Evolutionary conservation across 2,329 filamentous ascomycete species (phyloP).

Genomic region (Byssothecium circinans): DNA sequence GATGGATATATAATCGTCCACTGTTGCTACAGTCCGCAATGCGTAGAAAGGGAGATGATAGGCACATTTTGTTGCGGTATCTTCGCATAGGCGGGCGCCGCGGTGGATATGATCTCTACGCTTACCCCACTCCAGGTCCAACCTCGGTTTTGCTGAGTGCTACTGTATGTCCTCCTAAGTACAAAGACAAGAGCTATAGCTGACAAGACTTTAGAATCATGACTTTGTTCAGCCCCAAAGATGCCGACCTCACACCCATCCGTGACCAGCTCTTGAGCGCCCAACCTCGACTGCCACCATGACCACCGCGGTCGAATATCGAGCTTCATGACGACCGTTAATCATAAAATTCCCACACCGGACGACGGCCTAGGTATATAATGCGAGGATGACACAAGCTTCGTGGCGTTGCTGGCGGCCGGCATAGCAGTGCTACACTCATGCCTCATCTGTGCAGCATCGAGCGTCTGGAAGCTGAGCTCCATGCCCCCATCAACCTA

Average conservation of each 20-base stretch:
- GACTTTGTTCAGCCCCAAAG: neutral
- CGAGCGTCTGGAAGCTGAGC: slow-evolving; percentile 5
- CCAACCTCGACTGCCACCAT: neutral
- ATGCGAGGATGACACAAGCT: slow-evolving; percentile 12
- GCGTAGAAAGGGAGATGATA: too few relatives aligned
- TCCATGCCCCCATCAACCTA: neutral
- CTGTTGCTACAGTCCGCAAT: too few relatives aligned
- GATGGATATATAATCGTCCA: too few relatives aligned
- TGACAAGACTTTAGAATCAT: too few relatives aligned
- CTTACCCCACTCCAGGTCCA: too few relatives aligned
- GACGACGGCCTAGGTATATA: neutral
- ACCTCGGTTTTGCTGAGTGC: too few relatives aligned
- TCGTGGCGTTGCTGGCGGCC: slow-evolving; percentile 7
- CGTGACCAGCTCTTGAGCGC: neutral
- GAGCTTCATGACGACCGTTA: neutral
- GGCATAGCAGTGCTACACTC: slow-evolving; percentile 3
- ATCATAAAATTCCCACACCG: neutral
- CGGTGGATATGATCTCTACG: too few relatives aligned
- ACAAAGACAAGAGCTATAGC: too few relatives aligned
- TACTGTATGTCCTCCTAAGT: too few relatives aligned
- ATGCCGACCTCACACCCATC: neutral
- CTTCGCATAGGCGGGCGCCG: too few relatives aligned
- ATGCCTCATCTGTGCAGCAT: slow-evolving; percentile 10
- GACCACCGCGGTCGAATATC: neutral
- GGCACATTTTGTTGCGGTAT: too few relatives aligned